A percentile compares a stretch with the other conserved stretches of the same genome.
These are phyloP conservation scores for Globisporangium spiculum DNA, from an alignment of 352 stramenopile species.

Conservation along the genomic window DNA sequence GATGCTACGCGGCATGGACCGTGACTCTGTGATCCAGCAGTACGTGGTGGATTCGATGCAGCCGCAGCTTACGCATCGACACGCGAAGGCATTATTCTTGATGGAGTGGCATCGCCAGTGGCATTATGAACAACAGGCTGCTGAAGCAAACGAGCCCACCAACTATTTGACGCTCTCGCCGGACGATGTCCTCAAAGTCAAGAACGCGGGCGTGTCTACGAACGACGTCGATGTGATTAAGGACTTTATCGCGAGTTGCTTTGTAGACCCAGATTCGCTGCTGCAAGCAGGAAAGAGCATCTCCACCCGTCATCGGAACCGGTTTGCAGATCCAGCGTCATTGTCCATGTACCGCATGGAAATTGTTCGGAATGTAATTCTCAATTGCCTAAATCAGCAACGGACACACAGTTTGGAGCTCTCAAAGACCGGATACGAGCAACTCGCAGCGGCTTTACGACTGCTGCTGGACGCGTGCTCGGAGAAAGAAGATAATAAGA, in stretches of 20 bases:
- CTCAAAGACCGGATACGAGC: constrained; percentile 47
- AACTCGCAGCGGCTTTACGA: constrained; percentile 47
- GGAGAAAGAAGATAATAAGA: constrained; percentile 62
- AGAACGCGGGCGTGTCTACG: constrained; percentile 49
- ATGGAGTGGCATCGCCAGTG: constrained; percentile 80
- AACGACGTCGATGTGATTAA: constrained; percentile 85
- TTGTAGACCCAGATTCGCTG: constrained; percentile 60
- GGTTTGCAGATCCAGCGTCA: constrained; percentile 59
- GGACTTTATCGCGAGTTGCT: constrained; percentile 83
- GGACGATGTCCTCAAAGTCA: constrained; percentile 55
- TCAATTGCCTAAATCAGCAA: constrained; percentile 70
- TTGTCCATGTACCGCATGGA: constrained; percentile 66
- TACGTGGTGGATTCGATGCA: constrained; percentile 84
- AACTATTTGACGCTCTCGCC: constrained; percentile 45
- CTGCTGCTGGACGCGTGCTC: constrained; percentile 64
- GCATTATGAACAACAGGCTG: constrained; percentile 48
- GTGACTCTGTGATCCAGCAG: constrained; percentile 83
- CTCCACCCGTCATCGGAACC: constrained; percentile 52
- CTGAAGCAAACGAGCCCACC: constrained; percentile 35
- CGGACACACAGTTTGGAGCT: constrained; percentile 57
- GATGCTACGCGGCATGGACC: constrained; percentile 72
- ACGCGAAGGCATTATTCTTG: constrained; percentile 72
- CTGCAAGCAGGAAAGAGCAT: constrained; percentile 21
- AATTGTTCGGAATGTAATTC: constrained; percentile 62
- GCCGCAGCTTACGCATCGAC: constrained; percentile 73